Base-by-base conservation (phyloP, 495 filamentous ascomycete species). In the Cercophora newfieldiana region DNA sequence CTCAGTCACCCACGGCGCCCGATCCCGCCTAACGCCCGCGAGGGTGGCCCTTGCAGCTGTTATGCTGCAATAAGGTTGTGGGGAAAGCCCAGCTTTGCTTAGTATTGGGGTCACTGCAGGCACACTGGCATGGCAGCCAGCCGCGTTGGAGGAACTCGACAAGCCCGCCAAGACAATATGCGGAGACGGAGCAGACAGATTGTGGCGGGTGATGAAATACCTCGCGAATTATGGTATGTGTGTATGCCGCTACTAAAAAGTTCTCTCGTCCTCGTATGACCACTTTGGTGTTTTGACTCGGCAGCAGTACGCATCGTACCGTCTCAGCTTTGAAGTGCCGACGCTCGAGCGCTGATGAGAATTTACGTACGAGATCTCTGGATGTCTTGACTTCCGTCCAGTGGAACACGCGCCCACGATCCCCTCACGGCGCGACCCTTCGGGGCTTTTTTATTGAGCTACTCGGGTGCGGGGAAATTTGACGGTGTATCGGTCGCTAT, bases 161-260 rank as follows among this genome's bases (percentile, higher is more conserved):
- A 25, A 44, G 53, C 26, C n/a, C 29, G 66, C 66, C 67, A 69
- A 67, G 66, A 59, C 50, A 66, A 68, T 70, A 64, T 68, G 68
- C 58, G 64, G 66, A 66, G 48, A 67, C 62, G 60, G 66, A 68
- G 62, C 48, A 47, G 26, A 59, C 37, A 44, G 37, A 44, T 44
- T 63, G 50, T 66, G 63, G 63, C 64, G 69, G 63, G 64, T 68
- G 72, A 63, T 61, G 60, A 53, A 70, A 67, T 73, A 56, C 37
- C 22, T 33, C 29, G 24, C 6, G 18, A 33, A 47, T 44, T 63
- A 66, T 62, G 61, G 47, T 58, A 66, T 62, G 68, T 65, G 44
- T 47, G 37, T 47, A 7, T 24, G 21, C 24, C 50, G 50, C 21
- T 53, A 19, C 21, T 19, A 26, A 25, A 66, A 64, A 28, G 31